Evolutionary conservation across 2,329 filamentous ascomycete genomes (phyloP).

Genomic region (Cladosporium sp.): DNA sequence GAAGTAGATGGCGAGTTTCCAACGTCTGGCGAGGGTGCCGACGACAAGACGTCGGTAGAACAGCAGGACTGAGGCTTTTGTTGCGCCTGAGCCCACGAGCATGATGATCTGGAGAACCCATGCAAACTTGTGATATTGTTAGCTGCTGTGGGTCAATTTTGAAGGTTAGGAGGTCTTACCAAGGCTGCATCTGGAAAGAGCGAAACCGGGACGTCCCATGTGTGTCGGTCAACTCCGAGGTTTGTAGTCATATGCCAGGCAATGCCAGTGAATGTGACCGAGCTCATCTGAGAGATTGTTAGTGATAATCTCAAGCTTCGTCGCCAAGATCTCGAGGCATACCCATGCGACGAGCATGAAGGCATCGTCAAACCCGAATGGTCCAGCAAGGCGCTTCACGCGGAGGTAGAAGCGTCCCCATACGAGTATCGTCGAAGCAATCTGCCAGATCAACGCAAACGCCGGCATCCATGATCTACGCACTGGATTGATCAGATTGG

Average conservation of each 20-base stretch:
- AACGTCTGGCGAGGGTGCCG: constrained; percentile 17
- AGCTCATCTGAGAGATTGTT: constrained; percentile 15
- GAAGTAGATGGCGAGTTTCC: constrained; percentile 19
- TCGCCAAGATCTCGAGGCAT: neutral
- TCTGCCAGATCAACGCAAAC: constrained; percentile 20
- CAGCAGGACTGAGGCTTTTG: constrained; percentile 25
- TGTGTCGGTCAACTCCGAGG: constrained; percentile 21
- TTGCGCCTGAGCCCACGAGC: constrained; percentile 20
- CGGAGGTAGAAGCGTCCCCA: constrained; percentile 20
- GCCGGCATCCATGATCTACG: constrained; percentile 22
- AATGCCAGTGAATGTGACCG: constrained; percentile 18
- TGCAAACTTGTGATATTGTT: constrained; percentile 1
- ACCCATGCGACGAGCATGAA: constrained; percentile 23
- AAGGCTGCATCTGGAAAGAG: constrained; percentile 17
- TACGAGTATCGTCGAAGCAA: constrained; percentile 18
- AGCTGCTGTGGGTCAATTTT: neutral
- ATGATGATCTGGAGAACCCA: constrained; percentile 24
- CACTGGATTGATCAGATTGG: constrained; percentile 16
- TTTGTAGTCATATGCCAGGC: constrained; percentile 16
- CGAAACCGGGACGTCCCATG: constrained; percentile 20
- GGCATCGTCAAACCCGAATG: constrained; percentile 22
- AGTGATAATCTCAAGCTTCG: too few species aligned
- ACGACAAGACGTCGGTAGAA: constrained; percentile 25
- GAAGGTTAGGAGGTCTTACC: constrained; percentile 14
- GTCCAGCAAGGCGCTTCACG: constrained; percentile 18